A percentile compares a stretch with the other conserved stretches of the same genome.
These are phyloP conservation scores for Drosera capensis DNA, from an alignment of 148 eudicot species.

Conservation along the genomic window DNA sequence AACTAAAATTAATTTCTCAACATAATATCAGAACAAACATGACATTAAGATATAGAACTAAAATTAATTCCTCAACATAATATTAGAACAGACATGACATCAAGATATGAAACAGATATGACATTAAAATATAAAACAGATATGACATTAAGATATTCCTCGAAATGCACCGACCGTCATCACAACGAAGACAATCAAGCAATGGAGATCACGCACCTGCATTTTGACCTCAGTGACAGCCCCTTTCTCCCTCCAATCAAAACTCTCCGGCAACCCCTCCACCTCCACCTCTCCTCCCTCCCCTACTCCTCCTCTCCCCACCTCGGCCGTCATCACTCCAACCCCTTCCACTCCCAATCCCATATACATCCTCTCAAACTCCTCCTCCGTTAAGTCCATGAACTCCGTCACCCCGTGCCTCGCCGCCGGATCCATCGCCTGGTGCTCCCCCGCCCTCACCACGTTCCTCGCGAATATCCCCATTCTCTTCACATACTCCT, in stretches of 20 bases:
- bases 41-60: background rate
- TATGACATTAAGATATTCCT: too few species aligned
- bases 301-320: constrained; percentile 1
- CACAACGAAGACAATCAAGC: too few species aligned
- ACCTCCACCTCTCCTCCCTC: constrained; percentile 30
- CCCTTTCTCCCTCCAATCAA: constrained; percentile 90
- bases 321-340: background rate
- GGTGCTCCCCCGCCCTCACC: constrained; percentile 73
- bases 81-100: background rate
- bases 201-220: constrained; percentile 58
- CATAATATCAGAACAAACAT: background rate
- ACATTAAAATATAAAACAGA: too few species aligned
- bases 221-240: constrained; percentile 76
- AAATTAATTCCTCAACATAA: background rate
- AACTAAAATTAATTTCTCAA: too few species aligned
- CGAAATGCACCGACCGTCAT: too few species aligned
- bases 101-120: too few species aligned
- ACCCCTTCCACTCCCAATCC: constrained; percentile 30
- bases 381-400: constrained; percentile 49
- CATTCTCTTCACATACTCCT: constrained; percentile 60
- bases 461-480: constrained; percentile 51
- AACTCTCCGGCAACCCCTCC: constrained; percentile 44
- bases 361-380: constrained; percentile 42
- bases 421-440: constrained; percentile 77
- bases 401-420: constrained; percentile 77